These are phyloP conservation scores for Thalassiosira ordinaria DNA, from an alignment of 352 stramenopile species.

Conservation along the genomic window DNA sequence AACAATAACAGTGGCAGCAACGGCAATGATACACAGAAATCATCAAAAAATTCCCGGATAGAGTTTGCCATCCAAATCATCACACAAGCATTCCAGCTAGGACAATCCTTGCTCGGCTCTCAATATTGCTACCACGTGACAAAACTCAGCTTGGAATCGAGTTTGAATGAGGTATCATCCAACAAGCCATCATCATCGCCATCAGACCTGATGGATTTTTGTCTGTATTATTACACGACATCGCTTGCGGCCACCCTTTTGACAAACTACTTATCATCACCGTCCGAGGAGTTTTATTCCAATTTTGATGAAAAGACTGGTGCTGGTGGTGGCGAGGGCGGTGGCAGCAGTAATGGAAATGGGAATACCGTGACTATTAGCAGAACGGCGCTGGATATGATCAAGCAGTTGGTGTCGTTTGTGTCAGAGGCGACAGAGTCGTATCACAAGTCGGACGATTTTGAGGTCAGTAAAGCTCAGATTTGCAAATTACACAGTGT, in stretches of 20 bases:
- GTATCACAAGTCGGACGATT: conserved; percentile 80
- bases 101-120: conserved; percentile 40
- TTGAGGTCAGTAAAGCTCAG: conserved; percentile 68
- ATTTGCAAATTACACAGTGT: too few species aligned
- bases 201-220: conserved; percentile 53
- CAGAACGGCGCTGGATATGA: conserved; percentile 46
- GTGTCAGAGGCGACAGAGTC: conserved; percentile 71
- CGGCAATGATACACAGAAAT: conserved; percentile 2
- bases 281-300: conserved; percentile 44
- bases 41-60: conserved; percentile 15
- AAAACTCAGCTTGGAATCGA: conserved; percentile 41
- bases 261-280: conserved; percentile 53
- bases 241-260: conserved; percentile 50
- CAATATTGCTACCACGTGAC: conserved; percentile 50
- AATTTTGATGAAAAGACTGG: conserved; percentile 44
- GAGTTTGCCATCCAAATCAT: conserved; percentile 51
- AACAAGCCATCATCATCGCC: conserved; percentile 18
- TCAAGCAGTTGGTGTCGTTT: conserved; percentile 55
- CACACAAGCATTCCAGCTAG: conserved; percentile 45
- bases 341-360: conserved; percentile 13
- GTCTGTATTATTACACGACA: conserved; percentile 59
- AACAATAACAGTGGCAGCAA: too few species aligned
- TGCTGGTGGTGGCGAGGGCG: not conserved
- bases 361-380: conserved; percentile 37
- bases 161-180: conserved; percentile 24